Conservation (phyloP, 768 basidiomycete genomes). For the Pleurotus giganteus region DNA sequence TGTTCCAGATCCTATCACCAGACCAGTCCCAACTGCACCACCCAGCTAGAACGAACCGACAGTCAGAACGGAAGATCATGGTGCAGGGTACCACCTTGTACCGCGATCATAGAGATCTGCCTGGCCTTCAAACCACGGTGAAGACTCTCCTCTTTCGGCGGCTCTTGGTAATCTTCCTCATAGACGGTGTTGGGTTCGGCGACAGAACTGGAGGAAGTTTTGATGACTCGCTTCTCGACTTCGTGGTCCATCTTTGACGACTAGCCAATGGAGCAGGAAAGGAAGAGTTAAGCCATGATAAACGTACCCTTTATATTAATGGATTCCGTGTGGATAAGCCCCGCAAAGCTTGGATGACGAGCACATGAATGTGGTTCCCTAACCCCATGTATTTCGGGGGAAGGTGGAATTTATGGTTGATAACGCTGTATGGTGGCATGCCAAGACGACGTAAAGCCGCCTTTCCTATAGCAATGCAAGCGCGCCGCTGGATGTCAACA, state of each 20-base stretch:
- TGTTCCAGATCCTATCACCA: constrained; percentile 59
- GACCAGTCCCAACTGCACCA: constrained; percentile 51
- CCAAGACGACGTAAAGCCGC: not conserved
- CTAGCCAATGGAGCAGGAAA: constrained; percentile 4
- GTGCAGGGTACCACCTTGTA: constrained; percentile 17
- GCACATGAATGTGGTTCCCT: constrained; percentile 5
- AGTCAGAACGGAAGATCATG: not conserved
- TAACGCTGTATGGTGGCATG: not conserved
- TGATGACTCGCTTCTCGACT: constrained; percentile 21
- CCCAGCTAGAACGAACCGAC: constrained; percentile 30
- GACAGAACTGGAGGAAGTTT: constrained; percentile 14
- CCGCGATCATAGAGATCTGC: constrained; percentile 57
- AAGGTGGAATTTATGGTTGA: not conserved
- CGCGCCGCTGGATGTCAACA: too few species aligned
- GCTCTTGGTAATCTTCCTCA: constrained; percentile 31
- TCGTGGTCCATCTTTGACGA: constrained; percentile 23
- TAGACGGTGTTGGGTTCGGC: constrained; percentile 20
- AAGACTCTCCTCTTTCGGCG: constrained; percentile 33
- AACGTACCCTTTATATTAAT: not conserved
- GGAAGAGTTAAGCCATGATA: not conserved
- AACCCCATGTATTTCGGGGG: not conserved
- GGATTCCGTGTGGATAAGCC: not conserved
- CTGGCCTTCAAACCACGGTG: constrained; percentile 51
- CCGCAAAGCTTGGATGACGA: not conserved
- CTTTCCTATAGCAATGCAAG: too few species aligned